Conservation (phyloP, 2,329 filamentous ascomycete species). For the Neoarthrinium moseri region DNA sequence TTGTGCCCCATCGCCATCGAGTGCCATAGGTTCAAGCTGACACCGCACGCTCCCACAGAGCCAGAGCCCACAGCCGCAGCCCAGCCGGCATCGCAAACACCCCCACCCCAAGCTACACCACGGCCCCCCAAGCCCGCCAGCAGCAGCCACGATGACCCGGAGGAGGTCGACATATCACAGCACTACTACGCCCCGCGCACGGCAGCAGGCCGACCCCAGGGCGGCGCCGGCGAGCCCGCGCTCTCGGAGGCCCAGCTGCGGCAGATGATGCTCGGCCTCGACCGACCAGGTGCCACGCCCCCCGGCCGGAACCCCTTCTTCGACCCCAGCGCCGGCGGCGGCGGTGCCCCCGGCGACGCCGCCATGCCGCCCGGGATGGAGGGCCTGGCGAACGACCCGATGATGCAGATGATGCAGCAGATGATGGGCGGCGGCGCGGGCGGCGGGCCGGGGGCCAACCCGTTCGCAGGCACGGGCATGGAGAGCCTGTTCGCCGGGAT, state of each 20-base stretch:
- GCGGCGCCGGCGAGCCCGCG: constrained; percentile 22
- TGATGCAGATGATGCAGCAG: constrained; percentile 75
- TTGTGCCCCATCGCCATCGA: not conserved
- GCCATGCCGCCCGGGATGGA: constrained; percentile 28
- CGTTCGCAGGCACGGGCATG: constrained; percentile 29
- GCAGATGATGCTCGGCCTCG: constrained; percentile 63
- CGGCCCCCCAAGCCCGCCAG: no score
- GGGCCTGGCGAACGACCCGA: constrained; percentile 54
- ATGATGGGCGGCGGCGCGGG: constrained; percentile 54
- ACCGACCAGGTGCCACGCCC: constrained; percentile 31
- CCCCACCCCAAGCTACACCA: constrained; percentile 24
- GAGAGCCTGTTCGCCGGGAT: constrained; percentile 23
- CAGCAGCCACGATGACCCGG: constrained; percentile 59
- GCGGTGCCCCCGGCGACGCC: constrained; percentile 14
- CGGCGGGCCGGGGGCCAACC: constrained; percentile 33
- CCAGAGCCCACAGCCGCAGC: constrained; percentile 20
- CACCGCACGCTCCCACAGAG: constrained; percentile 4
- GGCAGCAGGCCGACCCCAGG: constrained; percentile 35
- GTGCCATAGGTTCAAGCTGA: no score
- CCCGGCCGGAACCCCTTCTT: constrained; percentile 20
- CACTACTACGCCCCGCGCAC: constrained; percentile 63
- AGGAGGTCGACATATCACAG: constrained; percentile 76
- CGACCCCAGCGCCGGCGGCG: constrained; percentile 14
- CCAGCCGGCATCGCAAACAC: constrained; percentile 29
- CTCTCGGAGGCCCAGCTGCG: constrained; percentile 60